Evolutionary conservation across 78 protist genomes (phyloP).

Genomic region (Dictyostelium discoideum): DNA sequence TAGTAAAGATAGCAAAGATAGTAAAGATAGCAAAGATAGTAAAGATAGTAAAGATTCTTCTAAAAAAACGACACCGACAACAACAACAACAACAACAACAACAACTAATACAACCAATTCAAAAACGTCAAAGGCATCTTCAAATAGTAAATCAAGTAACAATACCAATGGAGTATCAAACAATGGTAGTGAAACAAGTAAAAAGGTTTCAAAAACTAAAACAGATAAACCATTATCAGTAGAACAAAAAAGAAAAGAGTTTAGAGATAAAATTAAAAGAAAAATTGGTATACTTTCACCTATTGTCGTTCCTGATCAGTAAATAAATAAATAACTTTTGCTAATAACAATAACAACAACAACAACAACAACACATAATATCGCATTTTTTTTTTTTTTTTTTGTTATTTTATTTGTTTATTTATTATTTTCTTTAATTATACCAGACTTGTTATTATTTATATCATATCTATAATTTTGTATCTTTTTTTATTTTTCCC

Average conservation of each 20-base stretch:
- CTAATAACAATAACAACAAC: neutral
- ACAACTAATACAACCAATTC: neutral
- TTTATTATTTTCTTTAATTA: no score
- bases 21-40: neutral
- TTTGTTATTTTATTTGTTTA: no score
- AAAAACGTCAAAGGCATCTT: neutral
- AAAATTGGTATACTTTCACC: neutral
- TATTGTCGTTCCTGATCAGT: neutral
- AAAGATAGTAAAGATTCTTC: neutral
- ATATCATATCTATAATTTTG: no score
- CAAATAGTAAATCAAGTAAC: neutral
- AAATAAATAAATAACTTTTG: neutral
- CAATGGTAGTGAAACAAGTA: neutral
- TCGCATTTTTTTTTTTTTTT: no score
- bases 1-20: neutral
- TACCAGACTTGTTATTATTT: no score
- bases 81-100: neutral
- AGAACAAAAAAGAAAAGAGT: constrained; percentile 15
- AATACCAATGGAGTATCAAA: neutral
- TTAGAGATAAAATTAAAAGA: constrained; percentile 15
- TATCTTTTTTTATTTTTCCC: no score
- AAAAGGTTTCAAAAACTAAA: neutral
- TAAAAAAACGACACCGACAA: neutral
- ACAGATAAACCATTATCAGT: neutral
- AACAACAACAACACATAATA: neutral